Evolutionary conservation across 441 rosid species (phyloP).

Genomic region (Theobroma grandiflorum): DNA sequence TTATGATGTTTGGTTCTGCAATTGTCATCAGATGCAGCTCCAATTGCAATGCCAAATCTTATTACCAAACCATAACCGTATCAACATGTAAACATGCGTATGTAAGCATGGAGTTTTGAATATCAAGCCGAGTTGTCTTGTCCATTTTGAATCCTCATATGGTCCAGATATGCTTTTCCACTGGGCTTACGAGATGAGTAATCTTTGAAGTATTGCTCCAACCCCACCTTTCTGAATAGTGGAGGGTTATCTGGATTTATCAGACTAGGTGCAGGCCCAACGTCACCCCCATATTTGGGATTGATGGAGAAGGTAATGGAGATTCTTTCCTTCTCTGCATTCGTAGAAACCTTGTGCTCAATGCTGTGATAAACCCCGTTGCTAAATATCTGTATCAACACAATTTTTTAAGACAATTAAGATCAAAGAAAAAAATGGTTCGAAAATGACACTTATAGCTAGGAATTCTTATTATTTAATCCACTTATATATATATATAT

Average conservation of each 20-base stretch:
- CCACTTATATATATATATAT: too few species aligned
- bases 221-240: constrained; percentile 3
- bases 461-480: too few species aligned
- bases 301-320: constrained; percentile 34
- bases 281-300: constrained; percentile 43
- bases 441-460: not conserved
- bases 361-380: constrained; percentile 46
- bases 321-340: constrained; percentile 38
- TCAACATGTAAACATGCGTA: too few species aligned
- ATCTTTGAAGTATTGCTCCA: constrained; percentile 9
- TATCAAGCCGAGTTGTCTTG: not conserved
- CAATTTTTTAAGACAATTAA: not conserved
- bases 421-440: too few species aligned
- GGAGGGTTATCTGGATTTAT: constrained; percentile 33
- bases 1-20: too few species aligned
- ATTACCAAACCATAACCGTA: too few species aligned
- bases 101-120: too few species aligned
- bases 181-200: not conserved
- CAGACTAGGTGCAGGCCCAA: constrained; percentile 45
- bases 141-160: constrained; percentile 8
- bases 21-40: too few species aligned
- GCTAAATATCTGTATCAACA: constrained; percentile 41
- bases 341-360: constrained; percentile 41
- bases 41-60: too few species aligned
- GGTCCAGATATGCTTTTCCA: constrained; percentile 11